These are phyloP conservation scores for Syncephalis fuscata DNA, from an alignment of 371 early-diverging fungal species.

Conservation along the genomic window DNA sequence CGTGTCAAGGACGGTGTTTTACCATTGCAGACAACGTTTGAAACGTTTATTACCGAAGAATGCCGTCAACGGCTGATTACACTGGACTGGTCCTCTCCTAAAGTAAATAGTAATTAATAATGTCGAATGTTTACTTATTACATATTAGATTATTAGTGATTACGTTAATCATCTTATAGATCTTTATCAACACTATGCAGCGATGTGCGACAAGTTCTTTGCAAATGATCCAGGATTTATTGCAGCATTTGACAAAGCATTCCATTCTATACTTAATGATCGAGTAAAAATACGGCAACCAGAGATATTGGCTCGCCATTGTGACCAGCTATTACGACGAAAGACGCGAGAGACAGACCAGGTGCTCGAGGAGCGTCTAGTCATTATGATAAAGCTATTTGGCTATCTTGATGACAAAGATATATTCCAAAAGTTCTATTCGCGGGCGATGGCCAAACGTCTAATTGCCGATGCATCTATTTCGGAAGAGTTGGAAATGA, in stretches of 20 bases:
- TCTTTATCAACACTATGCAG: slow-evolving; percentile 43
- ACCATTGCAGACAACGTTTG: slow-evolving; percentile 38
- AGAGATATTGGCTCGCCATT: slow-evolving; percentile 66
- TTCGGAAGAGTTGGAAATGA: slow-evolving; percentile 56
- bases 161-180: slow-evolving; percentile 45
- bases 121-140: not conserved
- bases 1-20: slow-evolving; percentile 44
- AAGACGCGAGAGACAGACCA: too few species aligned
- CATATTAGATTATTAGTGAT: slow-evolving; percentile 37
- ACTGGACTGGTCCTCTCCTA: slow-evolving; percentile 27
- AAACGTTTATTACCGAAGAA: slow-evolving; percentile 35
- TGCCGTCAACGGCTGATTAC: slow-evolving; percentile 38
- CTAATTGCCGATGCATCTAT: slow-evolving; percentile 54
- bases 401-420: slow-evolving; percentile 82
- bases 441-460: slow-evolving; percentile 57
- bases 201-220: slow-evolving; percentile 42
- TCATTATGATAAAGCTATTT: slow-evolving; percentile 44
- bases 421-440: slow-evolving; percentile 75
- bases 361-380: too few species aligned
- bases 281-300: slow-evolving; percentile 35
- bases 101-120: slow-evolving; percentile 18
- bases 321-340: slow-evolving; percentile 43
- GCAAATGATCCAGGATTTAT: slow-evolving; percentile 46
- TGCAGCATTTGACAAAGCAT: slow-evolving; percentile 74
- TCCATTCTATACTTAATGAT: slow-evolving; percentile 58